These are phyloP conservation scores for Lentinula aciculospora DNA, from an alignment of 768 basidiomycete genomes.

Conservation along the genomic window DNA sequence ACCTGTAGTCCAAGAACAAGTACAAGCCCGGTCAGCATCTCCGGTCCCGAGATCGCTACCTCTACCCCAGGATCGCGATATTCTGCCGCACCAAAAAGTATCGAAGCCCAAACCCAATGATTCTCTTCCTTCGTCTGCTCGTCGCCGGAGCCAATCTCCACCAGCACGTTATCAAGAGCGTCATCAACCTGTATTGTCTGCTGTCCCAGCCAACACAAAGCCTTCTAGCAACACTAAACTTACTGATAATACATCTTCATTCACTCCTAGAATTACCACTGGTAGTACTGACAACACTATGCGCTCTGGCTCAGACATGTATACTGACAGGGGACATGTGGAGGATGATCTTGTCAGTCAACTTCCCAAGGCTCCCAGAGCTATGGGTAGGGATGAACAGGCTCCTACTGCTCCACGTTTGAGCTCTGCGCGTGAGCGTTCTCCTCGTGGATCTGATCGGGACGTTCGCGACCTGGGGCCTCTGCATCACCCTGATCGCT, in stretches of 20 bases:
- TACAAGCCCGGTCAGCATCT: neutral
- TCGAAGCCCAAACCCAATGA: neutral
- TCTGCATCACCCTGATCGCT: neutral
- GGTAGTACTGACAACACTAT: conserved; percentile 4
- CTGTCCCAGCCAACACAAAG: neutral
- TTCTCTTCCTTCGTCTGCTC: conserved; percentile 14
- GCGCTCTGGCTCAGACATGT: conserved; percentile 19
- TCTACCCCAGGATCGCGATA: neutral
- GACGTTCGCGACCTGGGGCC: neutral
- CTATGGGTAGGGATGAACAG: conserved; percentile 3
- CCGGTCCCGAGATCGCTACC: neutral
- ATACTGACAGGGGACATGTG: conserved; percentile 18
- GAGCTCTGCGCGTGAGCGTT: neutral
- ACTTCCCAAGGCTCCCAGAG: neutral
- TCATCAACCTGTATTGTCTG: neutral
- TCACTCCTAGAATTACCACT: neutral
- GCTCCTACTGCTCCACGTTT: neutral
- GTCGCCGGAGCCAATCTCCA: conserved; percentile 10
- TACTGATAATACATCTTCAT: conserved; percentile 9
- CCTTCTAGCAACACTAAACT: too few relatives aligned
- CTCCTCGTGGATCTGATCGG: neutral
- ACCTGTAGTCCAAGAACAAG: neutral
- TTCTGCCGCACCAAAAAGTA: neutral
- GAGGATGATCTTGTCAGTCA: neutral
- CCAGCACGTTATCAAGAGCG: neutral